Evolutionary conservation across 176 grass and related monocot genomes (phyloP).

Genomic region (Areca catechu): DNA sequence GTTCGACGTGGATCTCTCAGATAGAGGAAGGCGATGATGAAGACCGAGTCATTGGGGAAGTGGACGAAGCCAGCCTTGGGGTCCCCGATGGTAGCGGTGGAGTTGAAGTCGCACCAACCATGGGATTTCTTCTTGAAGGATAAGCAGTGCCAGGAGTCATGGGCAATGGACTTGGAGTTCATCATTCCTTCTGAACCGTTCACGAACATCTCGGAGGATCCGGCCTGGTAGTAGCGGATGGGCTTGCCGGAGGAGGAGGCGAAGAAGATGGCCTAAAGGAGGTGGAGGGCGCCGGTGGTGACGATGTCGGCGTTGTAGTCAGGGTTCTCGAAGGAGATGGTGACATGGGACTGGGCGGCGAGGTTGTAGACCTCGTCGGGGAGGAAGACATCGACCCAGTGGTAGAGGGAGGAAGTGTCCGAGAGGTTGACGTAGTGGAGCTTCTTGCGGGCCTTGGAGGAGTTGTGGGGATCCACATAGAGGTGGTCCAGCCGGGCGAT

Average conservation of each 20-base stretch:
- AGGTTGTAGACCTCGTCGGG: too few species aligned
- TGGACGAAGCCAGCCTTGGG: too few species aligned
- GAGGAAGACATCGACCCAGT: conserved; percentile 64
- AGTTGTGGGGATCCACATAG: conserved; percentile 91
- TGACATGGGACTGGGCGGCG: conserved; percentile 94
- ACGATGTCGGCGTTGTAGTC: conserved; percentile 92
- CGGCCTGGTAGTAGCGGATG: conserved; percentile 88
- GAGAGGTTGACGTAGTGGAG: conserved; percentile 96
- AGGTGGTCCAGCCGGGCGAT: conserved; percentile 74
- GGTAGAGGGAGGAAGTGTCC: conserved; percentile 83
- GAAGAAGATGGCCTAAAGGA: conserved; percentile 83
- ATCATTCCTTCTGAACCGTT: too few species aligned
- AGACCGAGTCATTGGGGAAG: too few species aligned
- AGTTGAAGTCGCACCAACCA: too few species aligned
- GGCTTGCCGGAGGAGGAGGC: conserved; percentile 28
- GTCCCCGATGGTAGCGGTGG: too few species aligned
- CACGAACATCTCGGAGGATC: too few species aligned
- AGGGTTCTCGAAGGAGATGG: conserved; percentile 91
- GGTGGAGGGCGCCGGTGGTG: conserved; percentile 73
- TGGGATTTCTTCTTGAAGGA: conserved; percentile 95
- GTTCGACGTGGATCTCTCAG: too few species aligned
- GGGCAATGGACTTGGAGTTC: too few species aligned
- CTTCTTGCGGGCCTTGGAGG: conserved; percentile 50
- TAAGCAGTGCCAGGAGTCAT: too few species aligned
- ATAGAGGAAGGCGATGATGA: too few species aligned